Conservation (phyloP, 139 green algal genomes). For the Chlamydomonas eustigma region DNA sequence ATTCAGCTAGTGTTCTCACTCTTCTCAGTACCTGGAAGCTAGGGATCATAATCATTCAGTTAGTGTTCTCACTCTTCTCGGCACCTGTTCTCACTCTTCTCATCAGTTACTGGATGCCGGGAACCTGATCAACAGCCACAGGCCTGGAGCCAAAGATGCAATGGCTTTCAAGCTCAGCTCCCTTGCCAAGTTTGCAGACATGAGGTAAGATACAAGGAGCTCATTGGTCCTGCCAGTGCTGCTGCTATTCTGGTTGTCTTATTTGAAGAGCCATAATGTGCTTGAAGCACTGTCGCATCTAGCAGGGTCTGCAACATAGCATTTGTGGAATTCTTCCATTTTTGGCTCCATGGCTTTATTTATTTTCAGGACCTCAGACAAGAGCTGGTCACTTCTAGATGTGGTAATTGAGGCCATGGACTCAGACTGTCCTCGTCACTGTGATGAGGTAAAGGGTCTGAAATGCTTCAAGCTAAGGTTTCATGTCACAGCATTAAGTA, state of each 20-base stretch:
- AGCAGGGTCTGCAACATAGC: too few species aligned
- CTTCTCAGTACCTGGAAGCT: too few species aligned
- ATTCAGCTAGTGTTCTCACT: too few species aligned
- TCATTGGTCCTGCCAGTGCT: not conserved
- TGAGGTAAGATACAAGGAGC: not conserved
- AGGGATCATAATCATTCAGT: too few species aligned
- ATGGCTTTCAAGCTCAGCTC: constrained; percentile 6
- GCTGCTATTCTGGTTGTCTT: too few species aligned
- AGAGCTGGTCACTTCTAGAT: constrained; percentile 16
- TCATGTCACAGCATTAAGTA: not conserved
- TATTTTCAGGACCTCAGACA: not conserved
- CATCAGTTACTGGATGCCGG: constrained; percentile 6
- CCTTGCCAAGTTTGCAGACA: constrained; percentile 18
- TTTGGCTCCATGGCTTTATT: not conserved
- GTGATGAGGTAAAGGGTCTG: not conserved
- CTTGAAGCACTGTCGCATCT: too few species aligned
- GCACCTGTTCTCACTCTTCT: not conserved
- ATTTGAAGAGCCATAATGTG: too few species aligned
- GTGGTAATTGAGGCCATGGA: constrained; percentile 19
- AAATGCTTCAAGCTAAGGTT: not conserved
- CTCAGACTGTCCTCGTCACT: not conserved
- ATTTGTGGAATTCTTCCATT: not conserved
- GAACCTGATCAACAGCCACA: constrained; percentile 15
- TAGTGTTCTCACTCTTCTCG: too few species aligned
- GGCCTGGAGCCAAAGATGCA: not conserved